These are phyloP conservation scores for Cyphellophora attinorum DNA, from an alignment of 2,329 filamentous ascomycete genomes.

Conservation along the genomic window DNA sequence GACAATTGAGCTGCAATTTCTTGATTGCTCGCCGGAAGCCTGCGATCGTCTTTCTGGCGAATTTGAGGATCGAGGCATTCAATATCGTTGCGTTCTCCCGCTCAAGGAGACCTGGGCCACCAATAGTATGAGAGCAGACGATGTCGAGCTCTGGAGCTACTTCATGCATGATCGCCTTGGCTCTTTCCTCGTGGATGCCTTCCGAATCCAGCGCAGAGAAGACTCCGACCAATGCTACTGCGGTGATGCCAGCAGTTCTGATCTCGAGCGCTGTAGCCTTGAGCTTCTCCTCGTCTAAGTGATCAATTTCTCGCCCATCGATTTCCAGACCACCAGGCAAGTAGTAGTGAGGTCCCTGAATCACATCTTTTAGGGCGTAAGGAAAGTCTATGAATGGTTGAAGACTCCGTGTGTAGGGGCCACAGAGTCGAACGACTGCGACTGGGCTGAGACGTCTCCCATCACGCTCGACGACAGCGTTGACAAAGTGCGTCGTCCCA, in stretches of 20 bases:
- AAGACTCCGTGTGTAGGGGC: conserved; percentile 23
- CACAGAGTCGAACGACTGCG: conserved; percentile 38
- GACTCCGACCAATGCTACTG: conserved; percentile 35
- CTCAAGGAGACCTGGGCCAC: conserved; percentile 39
- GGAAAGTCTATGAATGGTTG: conserved; percentile 41
- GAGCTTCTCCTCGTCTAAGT: conserved; percentile 30
- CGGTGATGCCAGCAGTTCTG: conserved; percentile 25
- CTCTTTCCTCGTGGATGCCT: conserved; percentile 31
- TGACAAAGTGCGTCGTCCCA: conserved; percentile 43
- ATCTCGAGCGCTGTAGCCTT: conserved; percentile 25
- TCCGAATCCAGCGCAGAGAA: conserved; percentile 38
- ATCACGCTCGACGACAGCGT: conserved; percentile 40
- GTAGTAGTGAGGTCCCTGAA: conserved; percentile 33
- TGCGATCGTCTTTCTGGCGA: conserved; percentile 47
- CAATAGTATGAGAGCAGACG: conserved; percentile 36
- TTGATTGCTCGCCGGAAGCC: conserved; percentile 46
- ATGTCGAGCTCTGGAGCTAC: conserved; percentile 27
- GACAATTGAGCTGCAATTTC: conserved; percentile 41
- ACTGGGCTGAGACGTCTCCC: conserved; percentile 33
- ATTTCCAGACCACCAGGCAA: conserved; percentile 40
- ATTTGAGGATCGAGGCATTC: conserved; percentile 52
- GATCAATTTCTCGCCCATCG: conserved; percentile 36
- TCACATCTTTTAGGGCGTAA: conserved; percentile 27
- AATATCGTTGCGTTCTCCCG: conserved; percentile 57
- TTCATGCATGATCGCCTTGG: conserved; percentile 28